A percentile compares a stretch with the other conserved stretches of the same genome.
Evolutionary conservation across 441 rosid genomes (phyloP).

Genomic region (Pelargonium exstipulatum): DNA sequence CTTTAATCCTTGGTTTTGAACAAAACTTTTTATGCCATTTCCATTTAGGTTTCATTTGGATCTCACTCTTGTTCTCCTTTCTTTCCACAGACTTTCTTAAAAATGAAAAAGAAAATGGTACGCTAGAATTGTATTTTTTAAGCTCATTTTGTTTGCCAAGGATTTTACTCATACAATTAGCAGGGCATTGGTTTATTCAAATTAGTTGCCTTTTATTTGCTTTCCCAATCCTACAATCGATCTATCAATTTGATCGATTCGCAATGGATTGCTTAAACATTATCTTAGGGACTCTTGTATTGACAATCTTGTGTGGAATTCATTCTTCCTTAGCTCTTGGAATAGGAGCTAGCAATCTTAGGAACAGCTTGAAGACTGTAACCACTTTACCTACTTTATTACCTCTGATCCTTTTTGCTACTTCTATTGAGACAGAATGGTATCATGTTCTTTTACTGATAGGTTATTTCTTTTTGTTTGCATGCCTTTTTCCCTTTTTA

Average conservation of each 20-base stretch:
- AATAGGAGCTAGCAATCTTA: background rate
- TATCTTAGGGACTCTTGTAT: background rate
- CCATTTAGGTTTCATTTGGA: background rate
- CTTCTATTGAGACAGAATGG: background rate
- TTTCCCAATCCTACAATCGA: background rate
- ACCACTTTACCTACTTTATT: background rate
- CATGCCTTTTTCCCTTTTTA: background rate
- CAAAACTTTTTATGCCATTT: background rate
- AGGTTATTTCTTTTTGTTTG: background rate
- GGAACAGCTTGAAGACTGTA: background rate
- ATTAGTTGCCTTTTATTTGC: background rate
- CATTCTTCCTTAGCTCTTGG: background rate
- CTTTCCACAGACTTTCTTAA: background rate
- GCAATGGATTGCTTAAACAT: background rate
- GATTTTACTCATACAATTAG: background rate
- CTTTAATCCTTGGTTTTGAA: background rate
- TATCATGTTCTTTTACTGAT: background rate
- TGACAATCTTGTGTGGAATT: background rate
- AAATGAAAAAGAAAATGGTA: background rate
- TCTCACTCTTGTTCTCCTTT: background rate
- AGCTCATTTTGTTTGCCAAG: background rate
- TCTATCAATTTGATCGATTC: background rate
- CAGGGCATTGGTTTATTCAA: background rate
- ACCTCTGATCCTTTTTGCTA: background rate
- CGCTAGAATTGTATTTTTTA: background rate